Percentiles rank a stretch among this genome's conserved stretches.
phyloP scores from a whole-genome alignment of 73 alveolate species.

The Breviolum minutum region DNA sequence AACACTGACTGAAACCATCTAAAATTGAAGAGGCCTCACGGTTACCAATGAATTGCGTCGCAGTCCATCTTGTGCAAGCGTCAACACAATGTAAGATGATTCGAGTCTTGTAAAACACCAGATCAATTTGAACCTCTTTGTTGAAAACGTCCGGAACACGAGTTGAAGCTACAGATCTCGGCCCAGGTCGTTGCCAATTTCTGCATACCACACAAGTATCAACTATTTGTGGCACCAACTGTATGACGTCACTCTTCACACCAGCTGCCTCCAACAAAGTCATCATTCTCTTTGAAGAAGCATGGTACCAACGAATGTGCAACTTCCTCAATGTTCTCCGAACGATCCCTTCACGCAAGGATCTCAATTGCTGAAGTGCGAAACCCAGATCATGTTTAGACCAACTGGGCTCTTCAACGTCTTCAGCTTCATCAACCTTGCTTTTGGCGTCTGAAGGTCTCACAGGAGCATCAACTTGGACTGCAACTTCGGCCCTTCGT shows the following conservation, averaged over 20 bases:
- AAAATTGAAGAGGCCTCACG: neutral
- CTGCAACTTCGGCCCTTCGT: neutral
- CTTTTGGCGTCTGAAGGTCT: neutral
- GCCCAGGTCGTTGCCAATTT: constrained; percentile 19
- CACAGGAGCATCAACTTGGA: neutral
- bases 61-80: constrained; percentile 15
- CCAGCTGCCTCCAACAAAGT: constrained; percentile 34
- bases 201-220: constrained; percentile 44
- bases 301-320: constrained; percentile 51
- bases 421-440: neutral
- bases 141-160: neutral
- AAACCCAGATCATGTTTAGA: neutral
- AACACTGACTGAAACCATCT: neutral
- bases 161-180: neutral
- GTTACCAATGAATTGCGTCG: neutral
- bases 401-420: neutral
- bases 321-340: neutral
- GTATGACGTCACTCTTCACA: neutral
- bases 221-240: neutral
- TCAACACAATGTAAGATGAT: neutral
- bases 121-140: constrained; percentile 3
- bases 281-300: neutral
- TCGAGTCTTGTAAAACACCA: neutral
- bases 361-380: neutral
- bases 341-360: constrained; percentile 1